A percentile compares a stretch with the other conserved stretches of the same genome.
These are phyloP conservation scores for Daldinia grandis DNA, from an alignment of 495 filamentous ascomycete genomes.

Conservation along the genomic window DNA sequence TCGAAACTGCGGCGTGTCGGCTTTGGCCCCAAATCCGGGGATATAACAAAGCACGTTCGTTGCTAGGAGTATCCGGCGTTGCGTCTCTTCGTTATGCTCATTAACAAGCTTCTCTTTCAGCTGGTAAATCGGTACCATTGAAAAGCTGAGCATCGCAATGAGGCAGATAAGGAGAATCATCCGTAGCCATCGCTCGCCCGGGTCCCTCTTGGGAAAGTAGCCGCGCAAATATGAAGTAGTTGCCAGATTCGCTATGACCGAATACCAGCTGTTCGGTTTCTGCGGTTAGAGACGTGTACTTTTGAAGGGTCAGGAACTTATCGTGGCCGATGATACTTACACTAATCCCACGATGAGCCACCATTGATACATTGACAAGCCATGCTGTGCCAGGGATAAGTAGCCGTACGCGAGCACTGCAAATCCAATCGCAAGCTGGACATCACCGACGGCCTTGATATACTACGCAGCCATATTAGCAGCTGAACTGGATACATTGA, in stretches of 20 bases:
- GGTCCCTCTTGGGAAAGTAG: conserved; percentile 30
- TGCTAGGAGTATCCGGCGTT: conserved; percentile 27
- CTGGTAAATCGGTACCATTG: conserved; percentile 39
- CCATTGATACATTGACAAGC: conserved; percentile 40
- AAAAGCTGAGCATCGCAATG: conserved; percentile 29
- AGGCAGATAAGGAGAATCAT: conserved; percentile 31
- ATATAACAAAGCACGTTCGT: conserved; percentile 39
- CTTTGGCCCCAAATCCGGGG: conserved; percentile 21
- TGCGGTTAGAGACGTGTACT: conserved; percentile 7
- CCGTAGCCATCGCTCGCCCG: conserved; percentile 35
- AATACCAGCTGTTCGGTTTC: conserved; percentile 32
- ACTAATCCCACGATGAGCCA: conserved; percentile 40
- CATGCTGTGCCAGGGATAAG: conserved; percentile 23
- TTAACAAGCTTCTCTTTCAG: conserved; percentile 36
- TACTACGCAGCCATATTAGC: conserved; percentile 31
- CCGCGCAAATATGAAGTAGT: conserved; percentile 33
- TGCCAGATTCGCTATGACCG: conserved; percentile 37
- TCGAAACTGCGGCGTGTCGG: conserved; percentile 32
- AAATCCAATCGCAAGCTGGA: conserved; percentile 38
- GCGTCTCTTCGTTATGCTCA: conserved; percentile 29
- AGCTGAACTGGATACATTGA: not conserved
- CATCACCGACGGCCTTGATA: conserved; percentile 34
- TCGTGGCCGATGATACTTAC: conserved; percentile 27
- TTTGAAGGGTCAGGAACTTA: not conserved
- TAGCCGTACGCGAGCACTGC: conserved; percentile 34